A percentile compares a stretch with the other conserved stretches of the same genome.
These are phyloP conservation scores for Lophiotrema nucula DNA, from an alignment of 495 filamentous ascomycete species.

Conservation along the genomic window DNA sequence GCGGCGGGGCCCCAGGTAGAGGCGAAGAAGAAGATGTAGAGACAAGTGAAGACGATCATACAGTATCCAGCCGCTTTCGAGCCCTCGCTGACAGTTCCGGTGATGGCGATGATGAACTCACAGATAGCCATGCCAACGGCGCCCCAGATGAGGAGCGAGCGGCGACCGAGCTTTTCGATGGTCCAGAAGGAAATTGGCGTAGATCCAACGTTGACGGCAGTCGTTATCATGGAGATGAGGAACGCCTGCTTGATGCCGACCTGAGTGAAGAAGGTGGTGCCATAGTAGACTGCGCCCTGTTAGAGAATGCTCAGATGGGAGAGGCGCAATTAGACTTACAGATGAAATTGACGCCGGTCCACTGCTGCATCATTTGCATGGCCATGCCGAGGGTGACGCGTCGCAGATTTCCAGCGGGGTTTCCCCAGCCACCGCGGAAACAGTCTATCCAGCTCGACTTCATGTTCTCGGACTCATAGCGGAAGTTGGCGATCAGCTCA, in stretches of 20 bases:
- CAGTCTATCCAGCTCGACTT: slow-evolving; percentile 63
- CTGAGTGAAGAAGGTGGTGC: slow-evolving; percentile 71
- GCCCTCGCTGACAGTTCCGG: slow-evolving; percentile 46
- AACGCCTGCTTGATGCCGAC: slow-evolving; percentile 70
- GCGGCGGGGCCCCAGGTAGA: slow-evolving; percentile 53
- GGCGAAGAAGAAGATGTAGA: slow-evolving; percentile 59
- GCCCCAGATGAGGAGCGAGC: slow-evolving; percentile 74
- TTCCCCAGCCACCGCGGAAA: slow-evolving; percentile 63
- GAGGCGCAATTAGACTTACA: slow-evolving; percentile 37
- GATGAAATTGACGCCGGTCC: slow-evolving; percentile 86
- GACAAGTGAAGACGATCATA: slow-evolving; percentile 43
- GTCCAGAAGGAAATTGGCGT: slow-evolving; percentile 82
- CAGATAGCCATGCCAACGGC: slow-evolving; percentile 79
- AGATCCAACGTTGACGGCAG: slow-evolving; percentile 77
- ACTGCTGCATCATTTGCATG: slow-evolving; percentile 76
- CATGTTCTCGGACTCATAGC: slow-evolving; percentile 67
- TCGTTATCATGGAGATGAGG: slow-evolving; percentile 76
- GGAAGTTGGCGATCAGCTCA: slow-evolving; percentile 76
- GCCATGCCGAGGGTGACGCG: slow-evolving; percentile 74
- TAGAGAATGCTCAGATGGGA: not conserved
- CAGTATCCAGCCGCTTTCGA: slow-evolving; percentile 29
- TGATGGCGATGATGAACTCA: slow-evolving; percentile 80
- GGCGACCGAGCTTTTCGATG: slow-evolving; percentile 79
- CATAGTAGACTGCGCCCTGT: slow-evolving; percentile 64
- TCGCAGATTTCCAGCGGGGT: slow-evolving; percentile 63